A percentile compares a stretch with the other conserved stretches of the same genome.
These are phyloP conservation scores for Cucumis variabilis DNA, from an alignment of 331 rosid species.

Conservation along the genomic window DNA sequence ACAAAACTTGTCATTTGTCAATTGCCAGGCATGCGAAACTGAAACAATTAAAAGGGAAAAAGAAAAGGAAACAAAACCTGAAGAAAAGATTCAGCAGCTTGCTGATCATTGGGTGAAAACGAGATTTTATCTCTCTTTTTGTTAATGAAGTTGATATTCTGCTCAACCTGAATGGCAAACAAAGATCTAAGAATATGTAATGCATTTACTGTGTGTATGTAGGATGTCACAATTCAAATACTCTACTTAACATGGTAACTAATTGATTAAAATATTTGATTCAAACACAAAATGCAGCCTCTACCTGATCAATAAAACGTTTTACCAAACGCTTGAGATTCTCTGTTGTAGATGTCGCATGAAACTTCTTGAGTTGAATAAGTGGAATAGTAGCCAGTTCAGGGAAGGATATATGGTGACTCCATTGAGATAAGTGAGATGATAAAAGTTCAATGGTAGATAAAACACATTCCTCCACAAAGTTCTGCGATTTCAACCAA, in stretches of 20 bases:
- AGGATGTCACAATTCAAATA: background rate
- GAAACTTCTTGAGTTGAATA: conserved; percentile 68
- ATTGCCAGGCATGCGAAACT: background rate
- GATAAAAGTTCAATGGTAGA: conserved; percentile 84
- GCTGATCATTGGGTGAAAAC: conserved; percentile 87
- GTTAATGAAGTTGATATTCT: conserved; percentile 68
- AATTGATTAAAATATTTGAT: background rate
- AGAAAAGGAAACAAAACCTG: conserved; percentile 55
- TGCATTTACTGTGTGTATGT: too few species aligned
- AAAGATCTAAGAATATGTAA: conserved; percentile 5
- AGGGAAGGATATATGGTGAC: conserved; percentile 84
- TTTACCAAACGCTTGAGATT: conserved; percentile 67
- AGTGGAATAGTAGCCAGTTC: conserved; percentile 87
- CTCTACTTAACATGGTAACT: background rate
- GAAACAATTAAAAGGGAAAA: background rate
- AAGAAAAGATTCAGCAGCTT: conserved; percentile 76
- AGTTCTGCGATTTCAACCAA: conserved; percentile 81
- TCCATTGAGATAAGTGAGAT: conserved; percentile 87
- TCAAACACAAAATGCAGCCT: conserved; percentile 6
- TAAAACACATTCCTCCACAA: conserved; percentile 71
- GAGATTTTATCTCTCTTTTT: conserved; percentile 81
- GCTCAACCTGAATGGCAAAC: conserved; percentile 69
- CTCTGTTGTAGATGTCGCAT: conserved; percentile 66
- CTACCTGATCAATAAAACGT: conserved; percentile 92
- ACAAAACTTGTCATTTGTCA: background rate